Evolutionary conservation across 805 yeast genomes (phyloP).

Genomic region (Nakazawaea pomicola): DNA sequence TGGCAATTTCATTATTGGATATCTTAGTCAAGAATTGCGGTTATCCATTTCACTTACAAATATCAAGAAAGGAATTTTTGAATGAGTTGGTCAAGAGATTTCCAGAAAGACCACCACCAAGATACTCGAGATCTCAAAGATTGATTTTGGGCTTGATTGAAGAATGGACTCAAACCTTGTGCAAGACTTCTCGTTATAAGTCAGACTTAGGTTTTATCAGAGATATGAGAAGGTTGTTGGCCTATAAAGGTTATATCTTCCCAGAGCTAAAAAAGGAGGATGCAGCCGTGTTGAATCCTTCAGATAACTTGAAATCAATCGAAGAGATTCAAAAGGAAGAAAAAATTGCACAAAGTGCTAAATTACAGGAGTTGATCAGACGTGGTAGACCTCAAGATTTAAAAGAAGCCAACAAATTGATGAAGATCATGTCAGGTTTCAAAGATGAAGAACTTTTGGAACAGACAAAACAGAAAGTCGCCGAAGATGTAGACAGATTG

Average conservation of each 20-base stretch:
- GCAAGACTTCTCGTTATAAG: constrained; percentile 82
- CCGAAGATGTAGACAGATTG: constrained; percentile 78
- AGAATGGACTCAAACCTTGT: constrained; percentile 95
- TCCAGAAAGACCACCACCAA: constrained; percentile 90
- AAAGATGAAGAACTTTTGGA: constrained; percentile 70
- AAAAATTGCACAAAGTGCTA: constrained; percentile 87
- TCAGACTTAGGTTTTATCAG: constrained; percentile 89
- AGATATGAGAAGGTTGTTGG: constrained; percentile 90
- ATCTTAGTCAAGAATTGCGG: constrained; percentile 96
- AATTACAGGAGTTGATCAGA: constrained; percentile 90
- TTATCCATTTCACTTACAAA: constrained; percentile 92
- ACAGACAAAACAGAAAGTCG: constrained; percentile 72
- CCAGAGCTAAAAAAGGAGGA: constrained; percentile 90
- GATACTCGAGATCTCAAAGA: constrained; percentile 79
- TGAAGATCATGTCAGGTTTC: constrained; percentile 98
- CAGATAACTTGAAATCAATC: constrained; percentile 79
- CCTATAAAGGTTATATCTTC: constrained; percentile 87
- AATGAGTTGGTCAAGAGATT: constrained; percentile 89
- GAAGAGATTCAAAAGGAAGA: constrained; percentile 93
- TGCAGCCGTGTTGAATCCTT: constrained; percentile 87
- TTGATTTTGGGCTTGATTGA: constrained; percentile 85
- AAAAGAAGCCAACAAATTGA: constrained; percentile 91
- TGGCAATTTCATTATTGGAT: constrained; percentile 67
- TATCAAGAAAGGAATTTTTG: constrained; percentile 89
- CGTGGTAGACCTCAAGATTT: constrained; percentile 94